These are phyloP conservation scores for Akanthomyces dipterigenus DNA, from an alignment of 2,329 filamentous ascomycete species.

Conservation along the genomic window DNA sequence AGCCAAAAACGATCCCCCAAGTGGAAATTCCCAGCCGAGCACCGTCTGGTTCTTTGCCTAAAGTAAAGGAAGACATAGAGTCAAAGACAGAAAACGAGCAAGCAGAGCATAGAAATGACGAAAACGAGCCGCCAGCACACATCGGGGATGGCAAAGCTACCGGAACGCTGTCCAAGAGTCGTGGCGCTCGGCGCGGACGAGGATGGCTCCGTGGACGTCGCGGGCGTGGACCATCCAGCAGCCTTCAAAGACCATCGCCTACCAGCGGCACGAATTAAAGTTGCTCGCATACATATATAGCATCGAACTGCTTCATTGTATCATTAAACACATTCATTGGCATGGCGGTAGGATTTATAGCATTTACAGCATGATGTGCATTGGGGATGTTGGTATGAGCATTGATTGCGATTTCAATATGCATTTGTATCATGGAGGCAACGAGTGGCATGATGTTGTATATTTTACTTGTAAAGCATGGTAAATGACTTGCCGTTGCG, in stretches of 20 bases:
- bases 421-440: neutral
- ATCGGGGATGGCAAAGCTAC: neutral
- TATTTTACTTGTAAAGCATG: neutral
- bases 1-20: neutral
- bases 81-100: neutral
- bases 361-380: neutral
- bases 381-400: neutral
- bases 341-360: neutral
- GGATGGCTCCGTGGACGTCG: conserved; percentile 10
- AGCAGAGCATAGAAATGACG: neutral
- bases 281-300: neutral
- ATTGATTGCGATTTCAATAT: neutral
- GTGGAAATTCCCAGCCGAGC: neutral
- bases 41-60: neutral
- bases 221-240: conserved; percentile 3
- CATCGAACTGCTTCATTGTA: neutral
- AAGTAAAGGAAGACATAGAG: neutral
- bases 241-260: neutral
- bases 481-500: neutral
- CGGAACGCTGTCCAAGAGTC: neutral
- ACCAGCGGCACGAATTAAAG: neutral
- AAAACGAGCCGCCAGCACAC: conserved; percentile 9
- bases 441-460: neutral
- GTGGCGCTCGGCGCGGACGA: conserved; percentile 8
- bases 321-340: neutral